Conservation (phyloP, 805 yeast genomes). For the Candida hispaniensis region DNA sequence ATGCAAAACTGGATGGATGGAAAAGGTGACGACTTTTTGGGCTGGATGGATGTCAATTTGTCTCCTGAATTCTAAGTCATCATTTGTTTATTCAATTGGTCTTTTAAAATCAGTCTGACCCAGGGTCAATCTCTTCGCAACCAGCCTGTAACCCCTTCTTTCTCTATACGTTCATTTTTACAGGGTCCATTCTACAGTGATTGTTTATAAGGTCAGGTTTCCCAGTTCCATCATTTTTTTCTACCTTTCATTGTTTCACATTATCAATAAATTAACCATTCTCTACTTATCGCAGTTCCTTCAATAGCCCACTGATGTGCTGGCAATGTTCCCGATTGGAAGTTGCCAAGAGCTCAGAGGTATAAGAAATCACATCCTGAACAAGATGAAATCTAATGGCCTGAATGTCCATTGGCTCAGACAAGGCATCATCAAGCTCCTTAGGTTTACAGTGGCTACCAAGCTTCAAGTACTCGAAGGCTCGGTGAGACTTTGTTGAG, state of each 20-base stretch:
- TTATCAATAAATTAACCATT: no score
- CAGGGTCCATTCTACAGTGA: no score
- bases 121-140: no score
- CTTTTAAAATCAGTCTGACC: no score
- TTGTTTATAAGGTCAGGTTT: no score
- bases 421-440: conserved; percentile 7
- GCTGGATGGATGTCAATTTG: conserved; percentile 62
- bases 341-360: conserved; percentile 3
- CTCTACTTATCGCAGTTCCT: no score
- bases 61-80: conserved; percentile 16
- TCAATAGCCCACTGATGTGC: no score
- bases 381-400: conserved; percentile 3
- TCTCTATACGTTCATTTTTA: no score
- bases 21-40: conserved; percentile 76
- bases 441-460: conserved; percentile 7
- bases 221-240: no score
- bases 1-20: conserved; percentile 64
- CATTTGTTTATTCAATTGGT: no score
- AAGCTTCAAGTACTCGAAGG: conserved; percentile 15
- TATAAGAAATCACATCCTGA: conserved; percentile 5
- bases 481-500: not conserved
- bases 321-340: conserved; percentile 10
- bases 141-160: no score
- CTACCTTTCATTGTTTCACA: no score
- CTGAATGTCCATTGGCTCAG: conserved; percentile 1